These are phyloP conservation scores for Heterobasidion annosum DNA, from an alignment of 1,284 basidiomycete species.

Conservation along the genomic window DNA sequence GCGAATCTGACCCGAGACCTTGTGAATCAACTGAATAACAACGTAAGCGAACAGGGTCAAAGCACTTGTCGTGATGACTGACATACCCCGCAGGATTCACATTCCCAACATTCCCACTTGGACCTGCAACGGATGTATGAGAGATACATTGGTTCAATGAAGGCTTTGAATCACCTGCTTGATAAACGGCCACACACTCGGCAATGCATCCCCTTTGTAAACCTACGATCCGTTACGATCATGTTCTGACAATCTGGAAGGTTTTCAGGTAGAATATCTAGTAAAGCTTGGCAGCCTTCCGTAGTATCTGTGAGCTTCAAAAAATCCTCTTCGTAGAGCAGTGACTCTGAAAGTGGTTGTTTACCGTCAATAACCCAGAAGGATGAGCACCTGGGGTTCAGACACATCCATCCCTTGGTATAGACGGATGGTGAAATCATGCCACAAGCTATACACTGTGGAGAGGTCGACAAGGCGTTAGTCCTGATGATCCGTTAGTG, in stretches of 20 bases:
- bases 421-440: constrained; percentile 45
- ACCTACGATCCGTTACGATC: constrained; percentile 40
- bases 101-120: constrained; percentile 70
- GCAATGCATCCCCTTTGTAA: constrained; percentile 66
- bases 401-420: constrained; percentile 47
- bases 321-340: constrained; percentile 41
- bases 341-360: constrained; percentile 6
- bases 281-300: not conserved
- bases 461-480: not conserved
- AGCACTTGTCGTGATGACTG: not conserved
- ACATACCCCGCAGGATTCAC: constrained; percentile 41
- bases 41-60: not conserved
- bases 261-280: not conserved
- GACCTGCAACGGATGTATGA: constrained; percentile 28
- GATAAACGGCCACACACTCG: constrained; percentile 58
- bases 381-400: constrained; percentile 39
- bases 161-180: constrained; percentile 36
- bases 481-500: too few species aligned
- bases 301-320: constrained; percentile 4
- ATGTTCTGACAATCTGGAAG: constrained; percentile 17
- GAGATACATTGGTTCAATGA: not conserved
- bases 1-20: constrained; percentile 21
- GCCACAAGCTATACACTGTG: constrained; percentile 22
- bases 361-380: constrained; percentile 41
- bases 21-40: constrained; percentile 8